Evolutionary conservation across 1,284 basidiomycete species (phyloP).

Genomic region (Moesziomyces aphidis): DNA sequence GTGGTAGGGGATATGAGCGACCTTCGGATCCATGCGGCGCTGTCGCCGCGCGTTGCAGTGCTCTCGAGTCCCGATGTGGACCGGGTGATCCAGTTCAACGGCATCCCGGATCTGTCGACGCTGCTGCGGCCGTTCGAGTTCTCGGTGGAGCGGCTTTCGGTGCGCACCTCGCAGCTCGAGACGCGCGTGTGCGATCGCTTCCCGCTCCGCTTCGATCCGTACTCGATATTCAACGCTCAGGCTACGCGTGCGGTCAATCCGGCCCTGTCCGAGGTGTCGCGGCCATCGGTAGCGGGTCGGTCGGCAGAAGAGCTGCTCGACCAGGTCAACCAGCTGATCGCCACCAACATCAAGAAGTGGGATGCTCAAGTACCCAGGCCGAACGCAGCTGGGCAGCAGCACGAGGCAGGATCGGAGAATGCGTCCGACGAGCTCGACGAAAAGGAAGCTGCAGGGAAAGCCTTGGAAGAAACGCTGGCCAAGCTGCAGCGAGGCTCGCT

Average conservation of each 20-base stretch:
- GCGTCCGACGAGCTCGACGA: constrained; percentile 4
- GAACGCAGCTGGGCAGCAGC: background rate
- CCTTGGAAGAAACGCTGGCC: constrained; percentile 18
- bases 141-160: constrained; percentile 46
- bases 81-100: constrained; percentile 43
- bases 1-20: constrained; percentile 26
- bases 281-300: constrained; percentile 14
- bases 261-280: constrained; percentile 7
- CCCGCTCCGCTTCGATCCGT: constrained; percentile 59
- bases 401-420: background rate
- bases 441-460: background rate
- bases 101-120: constrained; percentile 48
- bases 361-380: constrained; percentile 19
- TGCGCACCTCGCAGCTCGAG: constrained; percentile 64
- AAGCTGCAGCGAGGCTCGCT: constrained; percentile 23
- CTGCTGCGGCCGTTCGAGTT: constrained; percentile 62
- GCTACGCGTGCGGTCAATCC: constrained; percentile 16
- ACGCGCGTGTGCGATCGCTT: constrained; percentile 51
- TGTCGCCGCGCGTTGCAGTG: constrained; percentile 61
- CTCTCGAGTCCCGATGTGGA: constrained; percentile 59
- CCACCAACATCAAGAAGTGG: constrained; percentile 51
- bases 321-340: constrained; percentile 48
- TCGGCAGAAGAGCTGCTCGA: constrained; percentile 44
- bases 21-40: constrained; percentile 53
- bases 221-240: constrained; percentile 45